Conservation (phyloP, 2,329 filamentous ascomycete genomes). For the Xylariaceae sp. region DNA sequence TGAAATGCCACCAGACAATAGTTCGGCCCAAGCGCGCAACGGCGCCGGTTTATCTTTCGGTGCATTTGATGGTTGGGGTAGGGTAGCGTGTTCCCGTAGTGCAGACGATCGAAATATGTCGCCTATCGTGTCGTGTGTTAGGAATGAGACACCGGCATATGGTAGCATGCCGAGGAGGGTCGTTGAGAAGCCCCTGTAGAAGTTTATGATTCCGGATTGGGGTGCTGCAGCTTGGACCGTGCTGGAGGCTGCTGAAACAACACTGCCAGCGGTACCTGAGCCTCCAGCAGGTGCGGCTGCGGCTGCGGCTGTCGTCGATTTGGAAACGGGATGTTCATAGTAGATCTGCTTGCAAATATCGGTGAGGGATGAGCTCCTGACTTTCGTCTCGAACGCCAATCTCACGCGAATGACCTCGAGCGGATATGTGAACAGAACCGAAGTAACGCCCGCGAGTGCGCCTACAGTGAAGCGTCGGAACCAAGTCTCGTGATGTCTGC, state of each 20-base stretch:
- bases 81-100: slow-evolving; percentile 69
- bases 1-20: slow-evolving; percentile 78
- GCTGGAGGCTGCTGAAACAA: slow-evolving; percentile 40
- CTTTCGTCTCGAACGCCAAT: slow-evolving; percentile 88
- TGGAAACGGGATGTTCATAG: slow-evolving; percentile 58
- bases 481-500: slow-evolving; percentile 69
- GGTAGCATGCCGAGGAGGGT: slow-evolving; percentile 94
- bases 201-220: slow-evolving; percentile 73
- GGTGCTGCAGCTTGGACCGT: slow-evolving; percentile 53
- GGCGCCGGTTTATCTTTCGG: slow-evolving; percentile 62
- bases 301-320: slow-evolving; percentile 34
- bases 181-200: slow-evolving; percentile 89
- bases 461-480: slow-evolving; percentile 71
- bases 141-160: slow-evolving; percentile 91
- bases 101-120: slow-evolving; percentile 71
- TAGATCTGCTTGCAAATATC: slow-evolving; percentile 85
- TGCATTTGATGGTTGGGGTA: slow-evolving; percentile 56
- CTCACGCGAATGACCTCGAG: slow-evolving; percentile 90
- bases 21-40: slow-evolving; percentile 80
- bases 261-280: slow-evolving; percentile 30
- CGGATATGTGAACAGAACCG: slow-evolving; percentile 94
- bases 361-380: slow-evolving; percentile 65
- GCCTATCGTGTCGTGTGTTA: slow-evolving; percentile 87
- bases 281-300: slow-evolving; percentile 28
- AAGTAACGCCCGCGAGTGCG: slow-evolving; percentile 76